Percentiles rank a stretch among this genome's conserved stretches.
These are phyloP conservation scores for Aegilops longissima DNA, from an alignment of 176 grass and related monocot genomes.

Conservation along the genomic window DNA sequence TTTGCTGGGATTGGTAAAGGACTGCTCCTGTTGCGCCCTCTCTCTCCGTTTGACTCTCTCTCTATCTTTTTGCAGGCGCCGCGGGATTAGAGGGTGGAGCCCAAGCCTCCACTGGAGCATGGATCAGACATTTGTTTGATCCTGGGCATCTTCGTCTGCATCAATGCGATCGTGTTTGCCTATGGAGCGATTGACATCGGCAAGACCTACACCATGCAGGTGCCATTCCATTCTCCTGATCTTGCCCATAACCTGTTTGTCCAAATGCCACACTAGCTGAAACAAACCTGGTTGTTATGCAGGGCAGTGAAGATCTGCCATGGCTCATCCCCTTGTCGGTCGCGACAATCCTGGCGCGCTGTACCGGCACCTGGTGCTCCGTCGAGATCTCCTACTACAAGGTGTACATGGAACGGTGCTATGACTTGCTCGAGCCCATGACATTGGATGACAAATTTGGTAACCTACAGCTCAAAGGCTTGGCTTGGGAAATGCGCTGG, in stretches of 20 bases:
- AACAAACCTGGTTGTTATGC: not conserved
- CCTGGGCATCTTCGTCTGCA: conserved; percentile 60
- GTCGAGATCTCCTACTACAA: conserved; percentile 82
- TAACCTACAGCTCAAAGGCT: too few species aligned
- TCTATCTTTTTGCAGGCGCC: too few species aligned
- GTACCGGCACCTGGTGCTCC: conserved; percentile 52
- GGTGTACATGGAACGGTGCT: conserved; percentile 88
- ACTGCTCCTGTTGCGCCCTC: too few species aligned
- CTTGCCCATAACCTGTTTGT: not conserved
- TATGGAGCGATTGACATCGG: conserved; percentile 79
- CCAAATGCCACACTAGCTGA: not conserved
- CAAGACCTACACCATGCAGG: conserved; percentile 94
- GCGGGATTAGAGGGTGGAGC: too few species aligned
- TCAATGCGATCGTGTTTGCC: conserved; percentile 72
- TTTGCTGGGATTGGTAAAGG: too few species aligned
- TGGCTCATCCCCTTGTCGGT: conserved; percentile 45
- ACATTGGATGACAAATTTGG: too few species aligned
- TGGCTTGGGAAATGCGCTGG: too few species aligned
- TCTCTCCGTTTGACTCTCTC: too few species aligned
- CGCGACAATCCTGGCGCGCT: conserved; percentile 44
- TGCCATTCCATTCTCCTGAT: not conserved
- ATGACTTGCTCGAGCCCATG: not conserved
- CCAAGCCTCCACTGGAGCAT: too few species aligned
- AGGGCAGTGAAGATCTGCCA: not conserved
- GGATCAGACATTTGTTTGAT: conserved; percentile 29